Percentiles rank a stretch among this genome's conserved stretches.
Conservation (phyloP, 768 basidiomycete genomes). For the Roridomyces roridus region DNA sequence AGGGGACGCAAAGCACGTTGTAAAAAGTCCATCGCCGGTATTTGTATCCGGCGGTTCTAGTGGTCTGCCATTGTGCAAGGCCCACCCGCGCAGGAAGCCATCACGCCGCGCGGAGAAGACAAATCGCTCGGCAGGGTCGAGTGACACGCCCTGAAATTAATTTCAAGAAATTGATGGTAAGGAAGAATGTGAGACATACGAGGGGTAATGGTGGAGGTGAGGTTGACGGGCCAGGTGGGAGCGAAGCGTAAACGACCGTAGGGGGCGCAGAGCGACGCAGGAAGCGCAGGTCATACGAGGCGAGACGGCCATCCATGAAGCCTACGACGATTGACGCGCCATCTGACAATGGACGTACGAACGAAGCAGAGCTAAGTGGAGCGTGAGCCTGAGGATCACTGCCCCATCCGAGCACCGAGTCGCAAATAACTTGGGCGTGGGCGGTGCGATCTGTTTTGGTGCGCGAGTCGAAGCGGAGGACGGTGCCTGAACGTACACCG, state of each 20-base stretch:
- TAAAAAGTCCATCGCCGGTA: background rate
- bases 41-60: slow-evolving; percentile 30
- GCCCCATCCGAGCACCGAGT: background rate
- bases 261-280: slow-evolving; percentile 5
- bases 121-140: slow-evolving; percentile 62
- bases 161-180: background rate
- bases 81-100: slow-evolving; percentile 70
- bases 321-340: slow-evolving; percentile 31
- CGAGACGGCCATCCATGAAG: slow-evolving; percentile 20
- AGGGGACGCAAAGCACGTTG: background rate
- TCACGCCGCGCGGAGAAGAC: slow-evolving; percentile 78
- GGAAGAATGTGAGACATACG: background rate
- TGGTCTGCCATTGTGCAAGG: slow-evolving; percentile 58
- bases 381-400: background rate
- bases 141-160: slow-evolving; percentile 58
- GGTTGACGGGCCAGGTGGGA: slow-evolving; percentile 7
- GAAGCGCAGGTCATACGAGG: slow-evolving; percentile 18
- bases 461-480: slow-evolving; percentile 23
- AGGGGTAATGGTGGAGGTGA: background rate
- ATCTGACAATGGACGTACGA: slow-evolving; percentile 27
- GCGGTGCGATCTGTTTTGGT: background rate
- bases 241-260: slow-evolving; percentile 3
- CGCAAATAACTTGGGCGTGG: background rate
- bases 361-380: slow-evolving; percentile 29
- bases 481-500: slow-evolving; percentile 15